Conservation (phyloP, 768 basidiomycete genomes). For the Calocera cornea region DNA sequence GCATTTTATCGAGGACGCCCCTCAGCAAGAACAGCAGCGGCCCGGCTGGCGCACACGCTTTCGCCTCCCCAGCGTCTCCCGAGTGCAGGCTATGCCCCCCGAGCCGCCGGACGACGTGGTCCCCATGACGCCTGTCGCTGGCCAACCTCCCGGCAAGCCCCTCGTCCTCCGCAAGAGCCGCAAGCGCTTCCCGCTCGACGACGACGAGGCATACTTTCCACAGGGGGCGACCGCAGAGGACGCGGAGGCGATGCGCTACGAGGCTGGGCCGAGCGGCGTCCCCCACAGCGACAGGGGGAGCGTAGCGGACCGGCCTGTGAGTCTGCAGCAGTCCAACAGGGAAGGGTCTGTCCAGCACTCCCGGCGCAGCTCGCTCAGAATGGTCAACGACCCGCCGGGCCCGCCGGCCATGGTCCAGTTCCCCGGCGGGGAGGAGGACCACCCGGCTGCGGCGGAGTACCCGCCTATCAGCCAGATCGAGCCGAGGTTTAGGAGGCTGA, state of each 20-base stretch:
- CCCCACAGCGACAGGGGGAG: neutral
- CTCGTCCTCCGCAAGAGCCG: neutral
- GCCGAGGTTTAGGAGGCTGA: neutral
- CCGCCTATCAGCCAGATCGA: neutral
- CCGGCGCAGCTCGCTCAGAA: neutral
- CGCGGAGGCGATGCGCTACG: neutral
- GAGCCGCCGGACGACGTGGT: slow-evolving; percentile 1
- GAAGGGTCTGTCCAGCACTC: neutral
- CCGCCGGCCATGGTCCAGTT: neutral
- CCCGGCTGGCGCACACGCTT: neutral
- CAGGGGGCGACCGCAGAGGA: neutral
- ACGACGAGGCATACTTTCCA: neutral
- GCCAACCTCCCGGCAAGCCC: neutral
- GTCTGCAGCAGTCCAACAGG: neutral
- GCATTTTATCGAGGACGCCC: neutral
- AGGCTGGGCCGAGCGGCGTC: neutral
- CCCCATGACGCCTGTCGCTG: slow-evolving; percentile 1
- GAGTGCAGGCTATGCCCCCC: neutral
- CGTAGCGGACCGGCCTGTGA: neutral
- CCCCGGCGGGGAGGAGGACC: neutral
- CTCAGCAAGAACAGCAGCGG: neutral
- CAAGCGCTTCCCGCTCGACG: neutral
- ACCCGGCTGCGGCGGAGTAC: neutral
- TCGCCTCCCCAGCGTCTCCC: neutral
- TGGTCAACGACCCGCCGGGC: neutral